Evolutionary conservation across 2,329 filamentous ascomycete genomes (phyloP).

Genomic region (Taxawa tesnikishii): DNA sequence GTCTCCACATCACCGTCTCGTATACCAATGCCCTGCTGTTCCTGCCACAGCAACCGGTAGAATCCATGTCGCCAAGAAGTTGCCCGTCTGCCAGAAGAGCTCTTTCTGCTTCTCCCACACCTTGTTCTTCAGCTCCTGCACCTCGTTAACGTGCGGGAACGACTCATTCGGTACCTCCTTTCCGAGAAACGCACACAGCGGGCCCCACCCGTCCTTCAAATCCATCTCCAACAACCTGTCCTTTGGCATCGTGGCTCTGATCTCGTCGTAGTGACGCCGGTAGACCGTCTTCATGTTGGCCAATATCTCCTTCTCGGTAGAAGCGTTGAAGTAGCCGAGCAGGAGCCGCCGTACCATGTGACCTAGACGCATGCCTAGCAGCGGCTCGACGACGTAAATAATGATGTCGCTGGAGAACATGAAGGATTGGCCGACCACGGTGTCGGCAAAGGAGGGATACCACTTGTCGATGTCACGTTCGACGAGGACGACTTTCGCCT

Average conservation of each 20-base stretch:
- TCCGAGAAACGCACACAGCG: slow-evolving; percentile 18
- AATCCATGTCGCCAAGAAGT: no score
- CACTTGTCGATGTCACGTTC: slow-evolving; percentile 17
- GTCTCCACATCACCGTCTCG: no score
- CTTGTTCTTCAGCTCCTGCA: slow-evolving; percentile 4
- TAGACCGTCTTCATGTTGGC: no score
- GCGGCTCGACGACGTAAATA: background rate
- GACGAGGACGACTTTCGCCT: slow-evolving; percentile 24
- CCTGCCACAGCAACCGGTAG: no score
- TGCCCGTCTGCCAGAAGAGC: no score
- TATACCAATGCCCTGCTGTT: no score
- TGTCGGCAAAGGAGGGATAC: slow-evolving; percentile 9
- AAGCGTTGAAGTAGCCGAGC: background rate
- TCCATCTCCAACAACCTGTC: slow-evolving; percentile 16
- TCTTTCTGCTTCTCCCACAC: no score
- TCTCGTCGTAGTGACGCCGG: slow-evolving; percentile 8
- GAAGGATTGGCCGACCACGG: background rate
- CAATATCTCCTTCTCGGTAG: background rate
- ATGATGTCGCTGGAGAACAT: background rate
- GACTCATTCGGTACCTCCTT: slow-evolving; percentile 12
- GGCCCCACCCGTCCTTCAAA: slow-evolving; percentile 16
- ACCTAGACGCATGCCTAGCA: background rate
- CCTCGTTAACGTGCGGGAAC: slow-evolving; percentile 11
- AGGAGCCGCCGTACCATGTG: no score
- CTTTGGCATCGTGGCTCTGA: slow-evolving; percentile 12